A percentile compares a stretch with the other conserved stretches of the same genome.
Conservation (phyloP, 1,139 yeast species). For the Geotrichum citri-aurantii region DNA sequence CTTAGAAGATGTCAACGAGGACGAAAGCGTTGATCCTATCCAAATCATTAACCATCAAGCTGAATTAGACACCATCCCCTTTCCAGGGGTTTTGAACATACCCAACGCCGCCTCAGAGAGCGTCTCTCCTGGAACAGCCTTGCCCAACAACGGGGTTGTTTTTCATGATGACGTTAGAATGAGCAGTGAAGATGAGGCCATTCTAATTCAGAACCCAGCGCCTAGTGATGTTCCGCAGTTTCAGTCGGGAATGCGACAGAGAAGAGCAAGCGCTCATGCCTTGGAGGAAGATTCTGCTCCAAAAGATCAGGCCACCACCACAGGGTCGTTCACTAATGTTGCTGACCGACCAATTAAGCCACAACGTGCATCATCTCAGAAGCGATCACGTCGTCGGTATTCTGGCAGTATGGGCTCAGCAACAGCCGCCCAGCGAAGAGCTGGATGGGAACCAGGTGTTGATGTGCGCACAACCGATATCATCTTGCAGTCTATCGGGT, state of each 20-base stretch:
- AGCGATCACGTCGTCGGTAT: slow-evolving; percentile 20
- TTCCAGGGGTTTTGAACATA: slow-evolving; percentile 14
- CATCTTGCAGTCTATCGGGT: slow-evolving; percentile 44
- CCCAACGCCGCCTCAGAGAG: background rate
- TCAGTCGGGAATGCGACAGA: background rate
- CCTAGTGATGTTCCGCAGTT: background rate
- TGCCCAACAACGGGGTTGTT: slow-evolving; percentile 6
- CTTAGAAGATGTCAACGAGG: background rate
- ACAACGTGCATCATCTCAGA: slow-evolving; percentile 2
- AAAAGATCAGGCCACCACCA: background rate
- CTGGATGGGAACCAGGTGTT: slow-evolving; percentile 54
- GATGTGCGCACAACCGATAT: slow-evolving; percentile 46
- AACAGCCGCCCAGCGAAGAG: slow-evolving; percentile 29
- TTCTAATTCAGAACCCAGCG: background rate
- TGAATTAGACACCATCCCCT: slow-evolving; percentile 8
- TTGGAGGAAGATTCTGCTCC: background rate
- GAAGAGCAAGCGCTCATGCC: background rate
- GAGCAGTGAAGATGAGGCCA: background rate
- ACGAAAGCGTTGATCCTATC: background rate
- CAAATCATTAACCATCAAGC: background rate
- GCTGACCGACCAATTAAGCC: background rate
- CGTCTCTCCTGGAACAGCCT: background rate
- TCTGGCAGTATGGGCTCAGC: slow-evolving; percentile 21
- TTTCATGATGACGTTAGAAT: slow-evolving; percentile 5
- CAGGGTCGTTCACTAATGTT: background rate